Evolutionary conservation across 768 basidiomycete species (phyloP), one percentile per base, ranked within the genome.

Genomic region (Leccinum disarticulatum): DNA sequence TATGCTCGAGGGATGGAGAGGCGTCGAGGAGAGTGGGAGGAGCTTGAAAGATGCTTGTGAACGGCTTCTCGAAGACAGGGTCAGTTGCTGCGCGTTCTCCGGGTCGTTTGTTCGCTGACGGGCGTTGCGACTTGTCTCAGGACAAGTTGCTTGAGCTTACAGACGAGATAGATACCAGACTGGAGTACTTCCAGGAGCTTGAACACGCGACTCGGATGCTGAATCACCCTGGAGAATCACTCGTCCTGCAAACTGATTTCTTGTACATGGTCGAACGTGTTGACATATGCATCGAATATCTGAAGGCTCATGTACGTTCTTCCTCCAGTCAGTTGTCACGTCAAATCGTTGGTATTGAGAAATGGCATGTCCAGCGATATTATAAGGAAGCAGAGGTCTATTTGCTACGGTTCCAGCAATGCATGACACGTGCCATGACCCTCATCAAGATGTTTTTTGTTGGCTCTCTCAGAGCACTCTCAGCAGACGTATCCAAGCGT

Each of bases 381-480:
- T 99, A 88, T 76, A 83, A 83, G 64, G 97, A 98, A 77, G 87
- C 94, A 8, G 94, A 98, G 66, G 79, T 99, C 19, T 98, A 97
- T 72, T 79, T 97, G n/a, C 81, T 99, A 31, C 87, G 97, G 25
- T 98, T 95, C 75, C 96, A 97, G 68, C 97, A 99, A 74, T 99
- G 97, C 72, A 90, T 98, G 84, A 97, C 94, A 0, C 86, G 97
- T 28, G 91, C 93, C 10, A 98, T 98, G 96, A 98, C 95, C 0
- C 82, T 99, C 48, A 93, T 98, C 77, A 96, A 92, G 74, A 95
- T 98, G 87, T 95, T 90, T 75, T 98, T 97, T 68, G 87, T 96
- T 6, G 89, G 88, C 5, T 89, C 91, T 8, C 78, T 98, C 6
- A 82, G 89, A 43, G 86, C 89, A 0, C 80, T 97, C 11, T 85